Base-by-base conservation (phyloP, 129 eudicot species). In the Artemisia tridentata region DNA sequence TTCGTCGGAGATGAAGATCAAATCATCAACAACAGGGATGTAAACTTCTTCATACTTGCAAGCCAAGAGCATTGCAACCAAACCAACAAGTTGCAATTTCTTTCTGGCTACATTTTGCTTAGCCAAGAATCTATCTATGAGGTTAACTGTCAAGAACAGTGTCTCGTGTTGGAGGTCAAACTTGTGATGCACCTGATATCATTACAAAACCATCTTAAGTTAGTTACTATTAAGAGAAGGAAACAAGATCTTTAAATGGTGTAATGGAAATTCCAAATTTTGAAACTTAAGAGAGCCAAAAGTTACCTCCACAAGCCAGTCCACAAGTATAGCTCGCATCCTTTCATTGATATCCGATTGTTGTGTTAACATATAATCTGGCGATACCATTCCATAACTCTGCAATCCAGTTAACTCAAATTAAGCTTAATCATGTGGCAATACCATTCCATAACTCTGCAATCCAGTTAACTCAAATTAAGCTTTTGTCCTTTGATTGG, bases 271-370 rank as follows among this genome's bases (percentile, higher is more conserved):
- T 59, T 48, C 10, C 14, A 76, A 50, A 48, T 7, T 21, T 47
- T 1, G 17, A 59, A 68, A 41, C 47, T 68, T 59, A 9, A 68
- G 15, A 67, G 8, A 68, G 15, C 45, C 21, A 18, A 43, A 63
- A 57, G 52, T 58, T 75, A 95, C 99, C 99, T 95, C 97, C 52
- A 95, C 81, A 0, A 90, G 91, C 97, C 99, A 88, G 67, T 95
- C 99, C 75, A 95, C 88, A 49, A 90, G 85, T 52, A 95, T 95
- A 23, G 91, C 78, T 72, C 99, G 82, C 96, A 95, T 90, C 68
- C 72, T 87, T 78, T 87, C 93, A 66, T 95, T 95, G 58, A 95
- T 86, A 74, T 95, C 95, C 21, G 71, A 67, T 62, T 88, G 97
- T 29, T 81, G 86, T 9, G 63, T 68, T 63, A 77, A 48, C 97